Percentiles rank a stretch among this genome's conserved stretches.
phyloP scores from a whole-genome alignment of 192 early-diverging fungal genomes.

The Linderina pennispora region DNA sequence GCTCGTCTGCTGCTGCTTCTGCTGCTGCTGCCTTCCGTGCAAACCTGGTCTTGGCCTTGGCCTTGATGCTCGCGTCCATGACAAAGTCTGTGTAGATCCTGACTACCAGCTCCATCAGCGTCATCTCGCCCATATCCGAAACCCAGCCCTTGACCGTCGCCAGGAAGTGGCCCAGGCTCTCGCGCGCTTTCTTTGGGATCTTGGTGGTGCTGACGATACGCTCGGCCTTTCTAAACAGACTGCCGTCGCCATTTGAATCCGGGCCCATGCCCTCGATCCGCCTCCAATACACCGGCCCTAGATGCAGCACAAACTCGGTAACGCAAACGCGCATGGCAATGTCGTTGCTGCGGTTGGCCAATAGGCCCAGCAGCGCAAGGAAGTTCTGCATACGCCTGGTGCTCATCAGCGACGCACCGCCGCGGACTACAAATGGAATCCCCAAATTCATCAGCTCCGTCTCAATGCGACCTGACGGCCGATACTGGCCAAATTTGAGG shows the following conservation, averaged over 20 bases:
- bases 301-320: constrained; percentile 3
- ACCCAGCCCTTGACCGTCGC: constrained; percentile 8
- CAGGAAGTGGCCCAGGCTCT: constrained; percentile 13
- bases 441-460: constrained; percentile 44
- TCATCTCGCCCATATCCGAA: constrained; percentile 1
- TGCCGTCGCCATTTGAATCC: no score
- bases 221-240: constrained; percentile 3
- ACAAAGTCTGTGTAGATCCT: background rate
- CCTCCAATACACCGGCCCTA: background rate
- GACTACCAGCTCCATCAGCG: constrained; percentile 8
- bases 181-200: constrained; percentile 7
- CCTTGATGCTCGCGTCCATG: background rate
- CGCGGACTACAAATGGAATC: constrained; percentile 36
- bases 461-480: constrained; percentile 49
- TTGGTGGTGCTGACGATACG: background rate
- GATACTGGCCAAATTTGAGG: constrained; percentile 50
- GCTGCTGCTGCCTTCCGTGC: no score
- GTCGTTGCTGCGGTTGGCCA: constrained; percentile 30
- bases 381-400: constrained; percentile 29
- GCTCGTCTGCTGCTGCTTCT: no score
- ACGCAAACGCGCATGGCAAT: constrained; percentile 27
- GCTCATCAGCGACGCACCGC: constrained; percentile 31
- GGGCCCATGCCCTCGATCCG: background rate
- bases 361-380: constrained; percentile 26
- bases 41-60: background rate